Conservation (phyloP, 2,329 filamentous ascomycete genomes). For the Clarireedia paspali region DNA sequence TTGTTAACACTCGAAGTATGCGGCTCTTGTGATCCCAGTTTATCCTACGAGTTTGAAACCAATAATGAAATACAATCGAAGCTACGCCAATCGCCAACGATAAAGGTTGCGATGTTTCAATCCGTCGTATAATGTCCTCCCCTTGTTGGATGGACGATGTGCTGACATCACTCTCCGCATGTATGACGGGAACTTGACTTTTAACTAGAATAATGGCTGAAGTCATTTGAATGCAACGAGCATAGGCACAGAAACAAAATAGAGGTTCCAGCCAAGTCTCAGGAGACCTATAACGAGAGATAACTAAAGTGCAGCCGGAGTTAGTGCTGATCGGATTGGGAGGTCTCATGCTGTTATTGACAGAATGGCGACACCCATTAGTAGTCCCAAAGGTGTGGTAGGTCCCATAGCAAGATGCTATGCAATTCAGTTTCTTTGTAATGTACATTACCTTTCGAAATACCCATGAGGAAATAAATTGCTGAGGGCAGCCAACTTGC, state of each 20-base stretch:
- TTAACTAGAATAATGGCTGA: constrained; percentile 59
- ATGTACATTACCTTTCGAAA: constrained; percentile 45
- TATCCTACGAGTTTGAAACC: not conserved
- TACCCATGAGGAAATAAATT: constrained; percentile 53
- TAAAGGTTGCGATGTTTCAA: not conserved
- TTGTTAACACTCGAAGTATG: not conserved
- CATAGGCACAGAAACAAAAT: constrained; percentile 58
- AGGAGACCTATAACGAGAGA: constrained; percentile 51
- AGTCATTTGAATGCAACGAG: constrained; percentile 59
- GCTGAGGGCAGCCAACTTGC: constrained; percentile 51
- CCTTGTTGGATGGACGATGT: not conserved
- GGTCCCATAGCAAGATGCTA: constrained; percentile 48
- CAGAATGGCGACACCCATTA: constrained; percentile 51
- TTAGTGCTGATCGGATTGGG: constrained; percentile 25
- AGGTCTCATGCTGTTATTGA: constrained; percentile 44
- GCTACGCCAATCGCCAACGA: constrained; percentile 3
- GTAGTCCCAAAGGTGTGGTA: constrained; percentile 55
- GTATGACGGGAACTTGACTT: constrained; percentile 51
- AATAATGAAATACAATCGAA: not conserved
- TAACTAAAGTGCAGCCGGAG: constrained; percentile 53
- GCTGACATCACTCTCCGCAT: constrained; percentile 33
- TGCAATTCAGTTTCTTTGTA: no score
- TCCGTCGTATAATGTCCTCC: not conserved
- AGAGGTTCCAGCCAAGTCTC: constrained; percentile 56
- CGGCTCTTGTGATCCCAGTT: not conserved